Base-by-base conservation (phyloP, 2,329 filamentous ascomycete genomes). In the Aspergillus fructus region DNA sequence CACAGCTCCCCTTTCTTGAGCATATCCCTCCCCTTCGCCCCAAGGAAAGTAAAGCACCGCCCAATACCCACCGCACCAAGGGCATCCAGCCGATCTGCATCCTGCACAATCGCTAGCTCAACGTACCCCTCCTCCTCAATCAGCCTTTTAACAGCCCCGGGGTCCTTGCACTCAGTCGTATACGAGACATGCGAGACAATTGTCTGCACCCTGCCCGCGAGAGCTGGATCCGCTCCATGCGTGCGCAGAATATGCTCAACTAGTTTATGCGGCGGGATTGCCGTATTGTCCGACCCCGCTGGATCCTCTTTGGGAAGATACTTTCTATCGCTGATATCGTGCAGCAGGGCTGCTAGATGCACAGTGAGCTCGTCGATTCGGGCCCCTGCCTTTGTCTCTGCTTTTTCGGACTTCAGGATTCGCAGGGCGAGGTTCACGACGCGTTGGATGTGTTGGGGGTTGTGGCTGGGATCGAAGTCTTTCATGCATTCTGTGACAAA, bases 31-130 rank as follows among this genome's bases (percentile, higher is more conserved):
- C 68, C 66, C 58, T 70, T 65, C 8, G 86, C 88, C 0, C 88
- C 92, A 0, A 89, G 85, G 71, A 86, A 97, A 0, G 88, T 86
- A 71, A 94, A 93, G 41, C 84, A 85, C 43, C 93, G 80, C 2
- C 85, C 93, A 56, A 96, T 87, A 0, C 93, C 93, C 30, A 97
- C 84, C 0, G 90, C 91, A 1, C 93, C 93, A 49, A 97, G 87
- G 4, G 92, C 90, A 75, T 97, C 93, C n/a, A 97, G 79, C 6
- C 93, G 82, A 77, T 97, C 93, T 4, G 93, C 93, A 73, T 97
- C 93, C 76, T 97, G 93, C 33, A 97, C 91, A 48, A 96, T 84
- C 0, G 85, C 92, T 34, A 94, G 78, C 72, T 94, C 91, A 1
- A 90, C 90, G 70, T 89, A 79, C 4, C 68, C 69, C 6, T 68